phyloP scores from a whole-genome alignment of 495 filamentous ascomycete species.

The Glutinoglossum americanum region DNA sequence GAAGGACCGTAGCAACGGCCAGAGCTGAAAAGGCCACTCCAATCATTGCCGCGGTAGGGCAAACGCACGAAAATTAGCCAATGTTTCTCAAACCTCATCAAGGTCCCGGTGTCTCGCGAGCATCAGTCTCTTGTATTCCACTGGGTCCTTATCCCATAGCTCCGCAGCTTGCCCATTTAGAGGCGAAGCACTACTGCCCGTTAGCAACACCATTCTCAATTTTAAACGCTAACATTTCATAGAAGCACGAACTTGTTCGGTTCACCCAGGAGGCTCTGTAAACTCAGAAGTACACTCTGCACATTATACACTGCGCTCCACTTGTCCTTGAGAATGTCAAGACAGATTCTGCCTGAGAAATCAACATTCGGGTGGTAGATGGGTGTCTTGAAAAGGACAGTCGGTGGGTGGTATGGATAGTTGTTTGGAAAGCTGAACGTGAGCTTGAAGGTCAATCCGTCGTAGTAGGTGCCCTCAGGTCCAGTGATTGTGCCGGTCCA shows the following conservation, averaged over 20 bases:
- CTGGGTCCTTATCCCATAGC: slow-evolving; percentile 77
- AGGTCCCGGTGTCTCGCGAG: slow-evolving; percentile 39
- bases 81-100: slow-evolving; percentile 26
- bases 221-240: slow-evolving; percentile 6
- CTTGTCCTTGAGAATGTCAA: slow-evolving; percentile 96
- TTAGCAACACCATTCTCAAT: neutral
- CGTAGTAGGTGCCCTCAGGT: slow-evolving; percentile 79
- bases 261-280: slow-evolving; percentile 90
- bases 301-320: slow-evolving; percentile 94
- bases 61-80: neutral
- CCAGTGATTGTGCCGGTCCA: slow-evolving; percentile 92
- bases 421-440: slow-evolving; percentile 75
- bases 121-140: slow-evolving; percentile 67
- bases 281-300: slow-evolving; percentile 71
- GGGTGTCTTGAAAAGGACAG: slow-evolving; percentile 79
- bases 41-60: neutral
- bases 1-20: neutral
- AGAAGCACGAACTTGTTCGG: slow-evolving; percentile 60
- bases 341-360: slow-evolving; percentile 76
- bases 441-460: slow-evolving; percentile 77
- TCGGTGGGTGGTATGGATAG: slow-evolving; percentile 86
- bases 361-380: slow-evolving; percentile 93
- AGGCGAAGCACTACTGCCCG: slow-evolving; percentile 50
- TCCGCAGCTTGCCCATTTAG: slow-evolving; percentile 92
- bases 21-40: neutral